These are phyloP conservation scores for Diplotaxis tenuifolia DNA, from an alignment of 345 rosid genomes.

Conservation along the genomic window DNA sequence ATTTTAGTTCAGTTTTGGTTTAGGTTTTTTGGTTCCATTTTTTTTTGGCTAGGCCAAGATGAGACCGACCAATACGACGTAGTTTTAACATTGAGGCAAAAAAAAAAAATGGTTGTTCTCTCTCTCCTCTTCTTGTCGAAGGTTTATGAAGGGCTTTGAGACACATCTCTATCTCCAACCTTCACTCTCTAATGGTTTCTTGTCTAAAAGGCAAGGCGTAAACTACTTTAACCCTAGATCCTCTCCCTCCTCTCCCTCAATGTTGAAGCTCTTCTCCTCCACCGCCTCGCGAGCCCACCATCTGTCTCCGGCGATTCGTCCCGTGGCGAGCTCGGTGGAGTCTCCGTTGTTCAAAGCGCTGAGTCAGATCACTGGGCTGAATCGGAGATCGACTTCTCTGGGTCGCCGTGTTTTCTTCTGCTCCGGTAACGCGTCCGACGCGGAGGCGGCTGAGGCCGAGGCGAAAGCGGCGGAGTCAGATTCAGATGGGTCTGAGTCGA, in stretches of 20 bases:
- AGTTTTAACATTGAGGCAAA: neutral
- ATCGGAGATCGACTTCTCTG: neutral
- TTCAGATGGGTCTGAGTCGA: neutral
- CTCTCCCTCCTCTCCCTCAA: neutral
- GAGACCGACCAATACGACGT: neutral
- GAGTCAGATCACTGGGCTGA: neutral
- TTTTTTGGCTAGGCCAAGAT: no score
- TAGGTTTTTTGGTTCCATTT: no score
- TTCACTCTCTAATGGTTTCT: neutral
- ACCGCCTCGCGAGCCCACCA: neutral
- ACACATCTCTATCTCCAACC: neutral
- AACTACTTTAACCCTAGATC: neutral
- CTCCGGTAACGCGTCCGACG: neutral
- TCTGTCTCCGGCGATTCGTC: neutral
- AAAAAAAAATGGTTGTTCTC: neutral
- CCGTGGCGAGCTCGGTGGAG: neutral
- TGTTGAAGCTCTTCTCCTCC: neutral
- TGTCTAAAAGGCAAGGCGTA: neutral
- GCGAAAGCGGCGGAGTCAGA: neutral
- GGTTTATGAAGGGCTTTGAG: neutral
- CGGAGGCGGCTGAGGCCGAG: neutral
- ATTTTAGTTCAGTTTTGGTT: no score
- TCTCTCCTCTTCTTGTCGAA: neutral
- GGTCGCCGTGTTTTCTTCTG: neutral
- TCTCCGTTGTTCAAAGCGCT: neutral